These are phyloP conservation scores for Alternaria ethzedia DNA, from an alignment of 2,329 filamentous ascomycete genomes.

Conservation along the genomic window DNA sequence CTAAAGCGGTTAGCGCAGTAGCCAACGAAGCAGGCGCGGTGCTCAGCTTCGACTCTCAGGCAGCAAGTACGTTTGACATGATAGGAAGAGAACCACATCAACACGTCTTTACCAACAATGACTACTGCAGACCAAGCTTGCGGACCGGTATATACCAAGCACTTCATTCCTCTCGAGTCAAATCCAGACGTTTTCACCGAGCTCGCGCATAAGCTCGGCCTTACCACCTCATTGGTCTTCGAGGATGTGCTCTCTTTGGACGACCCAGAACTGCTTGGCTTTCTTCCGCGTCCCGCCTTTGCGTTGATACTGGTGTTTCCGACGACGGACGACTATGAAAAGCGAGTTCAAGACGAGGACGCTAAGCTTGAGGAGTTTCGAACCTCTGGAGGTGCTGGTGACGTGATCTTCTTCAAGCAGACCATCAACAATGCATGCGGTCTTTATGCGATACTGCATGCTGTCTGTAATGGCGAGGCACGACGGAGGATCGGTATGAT, in stretches of 20 bases:
- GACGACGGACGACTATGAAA: conserved; percentile 77
- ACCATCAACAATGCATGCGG: conserved; percentile 95
- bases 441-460: conserved; percentile 85
- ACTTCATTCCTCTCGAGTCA: conserved; percentile 58
- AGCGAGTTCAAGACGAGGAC: conserved; percentile 75
- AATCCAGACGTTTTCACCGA: conserved; percentile 89
- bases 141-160: conserved; percentile 15
- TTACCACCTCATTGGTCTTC: conserved; percentile 72
- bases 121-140: no score
- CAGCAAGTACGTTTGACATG: background rate
- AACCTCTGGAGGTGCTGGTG: conserved; percentile 68
- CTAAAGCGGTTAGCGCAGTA: background rate
- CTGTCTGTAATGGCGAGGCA: conserved; percentile 77
- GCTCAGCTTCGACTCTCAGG: background rate
- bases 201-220: conserved; percentile 81
- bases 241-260: conserved; percentile 90
- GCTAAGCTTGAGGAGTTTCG: conserved; percentile 64
- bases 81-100: background rate
- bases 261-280: conserved; percentile 78
- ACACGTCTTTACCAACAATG: background rate
- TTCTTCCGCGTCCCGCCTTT: conserved; percentile 82
- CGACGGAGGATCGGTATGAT: conserved; percentile 64
- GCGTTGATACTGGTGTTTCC: conserved; percentile 94
- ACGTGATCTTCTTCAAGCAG: conserved; percentile 89
- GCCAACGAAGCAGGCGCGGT: background rate